Evolutionary conservation across 192 early-diverging fungal species (phyloP).

Genomic region (Gryganskiella cystojenkinii): DNA sequence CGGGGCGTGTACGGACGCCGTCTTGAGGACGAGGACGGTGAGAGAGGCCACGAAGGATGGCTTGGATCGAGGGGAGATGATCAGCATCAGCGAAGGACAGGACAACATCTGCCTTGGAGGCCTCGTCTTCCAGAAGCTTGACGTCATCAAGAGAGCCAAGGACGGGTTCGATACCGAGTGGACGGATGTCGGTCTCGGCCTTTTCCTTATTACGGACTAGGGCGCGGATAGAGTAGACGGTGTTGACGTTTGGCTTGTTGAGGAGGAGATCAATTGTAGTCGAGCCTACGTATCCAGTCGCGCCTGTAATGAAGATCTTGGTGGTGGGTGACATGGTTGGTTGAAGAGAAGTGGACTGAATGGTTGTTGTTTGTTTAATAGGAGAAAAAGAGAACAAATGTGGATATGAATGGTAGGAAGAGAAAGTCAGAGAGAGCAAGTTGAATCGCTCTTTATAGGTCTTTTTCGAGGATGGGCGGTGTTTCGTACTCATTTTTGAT

Average conservation of each 20-base stretch:
- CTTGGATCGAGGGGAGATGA: conserved; percentile 26
- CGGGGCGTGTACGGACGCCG: conserved; percentile 21
- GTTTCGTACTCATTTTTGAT: no score
- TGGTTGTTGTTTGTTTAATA: no score
- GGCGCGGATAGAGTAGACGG: conserved; percentile 17
- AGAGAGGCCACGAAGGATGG: conserved; percentile 25
- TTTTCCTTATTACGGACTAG: conserved; percentile 27
- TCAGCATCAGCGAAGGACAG: conserved; percentile 36
- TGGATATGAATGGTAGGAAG: no score
- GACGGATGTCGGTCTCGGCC: conserved; percentile 22
- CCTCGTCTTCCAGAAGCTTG: conserved; percentile 12
- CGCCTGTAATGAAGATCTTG: conserved; percentile 30
- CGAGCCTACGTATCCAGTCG: conserved; percentile 38
- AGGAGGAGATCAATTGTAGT: conserved; percentile 27
- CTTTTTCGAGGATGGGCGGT: no score
- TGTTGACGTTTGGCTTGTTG: conserved; percentile 8
- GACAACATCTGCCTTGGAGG: conserved; percentile 40
- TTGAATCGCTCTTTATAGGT: no score
- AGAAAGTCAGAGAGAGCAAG: no score
- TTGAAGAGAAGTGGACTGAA: no score
- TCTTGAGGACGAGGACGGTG: conserved; percentile 3
- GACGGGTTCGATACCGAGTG: conserved; percentile 35
- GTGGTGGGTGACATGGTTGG: no score
- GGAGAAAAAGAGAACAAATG: no score
- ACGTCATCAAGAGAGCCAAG: conserved; percentile 31